phyloP scores from a whole-genome alignment of 1,284 basidiomycete species.

The Ceratobasidium sp. region DNA sequence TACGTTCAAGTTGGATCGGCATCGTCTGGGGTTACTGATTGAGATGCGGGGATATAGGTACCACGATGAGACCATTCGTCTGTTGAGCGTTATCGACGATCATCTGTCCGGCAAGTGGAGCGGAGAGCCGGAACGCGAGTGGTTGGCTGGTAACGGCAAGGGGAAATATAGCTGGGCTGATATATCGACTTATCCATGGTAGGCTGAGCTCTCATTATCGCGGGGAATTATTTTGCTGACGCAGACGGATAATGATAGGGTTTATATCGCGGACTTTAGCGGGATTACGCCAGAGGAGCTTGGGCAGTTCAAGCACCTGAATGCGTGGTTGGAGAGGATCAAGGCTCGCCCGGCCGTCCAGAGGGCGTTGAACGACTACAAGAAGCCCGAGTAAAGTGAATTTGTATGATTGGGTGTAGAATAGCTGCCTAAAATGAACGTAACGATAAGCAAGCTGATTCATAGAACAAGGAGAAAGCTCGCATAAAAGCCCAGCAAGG shows the following conservation, averaged over 20 bases:
- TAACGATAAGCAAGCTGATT: background rate
- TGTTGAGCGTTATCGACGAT: conserved; percentile 35
- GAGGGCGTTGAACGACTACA: conserved; percentile 25
- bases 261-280: conserved; percentile 36
- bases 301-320: conserved; percentile 27
- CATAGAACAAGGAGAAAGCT: background rate
- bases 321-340: conserved; percentile 31
- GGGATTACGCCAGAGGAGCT: conserved; percentile 32
- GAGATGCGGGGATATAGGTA: conserved; percentile 6
- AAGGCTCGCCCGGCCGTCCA: conserved; percentile 28
- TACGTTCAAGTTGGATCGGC: background rate
- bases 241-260: background rate
- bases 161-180: conserved; percentile 37
- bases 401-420: background rate
- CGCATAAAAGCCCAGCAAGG: conserved; percentile 13
- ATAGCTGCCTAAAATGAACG: background rate
- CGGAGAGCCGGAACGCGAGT: conserved; percentile 26
- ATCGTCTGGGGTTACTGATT: background rate
- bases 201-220: background rate
- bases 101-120: conserved; percentile 35
- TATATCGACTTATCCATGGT: conserved; percentile 31
- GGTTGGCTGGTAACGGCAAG: conserved; percentile 33
- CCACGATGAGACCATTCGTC: conserved; percentile 27
- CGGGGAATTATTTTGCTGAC: background rate
- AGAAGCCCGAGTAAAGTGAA: conserved; percentile 18